Evolutionary conservation across 148 eudicot genomes (phyloP).

Genomic region (Cornus suecica): DNA sequence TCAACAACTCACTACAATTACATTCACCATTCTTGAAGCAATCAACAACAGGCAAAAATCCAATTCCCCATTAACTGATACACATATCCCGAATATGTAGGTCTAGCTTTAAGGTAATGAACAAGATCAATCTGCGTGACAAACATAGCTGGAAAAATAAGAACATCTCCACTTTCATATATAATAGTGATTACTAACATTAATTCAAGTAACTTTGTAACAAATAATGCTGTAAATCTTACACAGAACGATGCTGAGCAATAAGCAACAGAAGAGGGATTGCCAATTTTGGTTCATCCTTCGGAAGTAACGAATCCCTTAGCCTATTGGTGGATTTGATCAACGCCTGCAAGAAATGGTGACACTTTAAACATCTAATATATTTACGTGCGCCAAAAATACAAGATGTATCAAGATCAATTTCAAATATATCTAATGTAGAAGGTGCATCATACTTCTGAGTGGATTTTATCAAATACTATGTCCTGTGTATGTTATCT

Average conservation of each 20-base stretch:
- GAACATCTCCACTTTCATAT: background rate
- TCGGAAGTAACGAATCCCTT: constrained; percentile 85
- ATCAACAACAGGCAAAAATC: background rate
- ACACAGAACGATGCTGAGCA: constrained; percentile 97
- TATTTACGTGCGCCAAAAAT: background rate
- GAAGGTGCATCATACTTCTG: background rate
- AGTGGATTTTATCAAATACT: background rate
- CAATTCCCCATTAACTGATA: constrained; percentile 1
- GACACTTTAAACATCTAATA: constrained; percentile 3
- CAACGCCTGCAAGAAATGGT: constrained; percentile 56
- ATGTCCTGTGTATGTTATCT: background rate
- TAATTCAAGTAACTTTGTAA: background rate
- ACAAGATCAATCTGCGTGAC: background rate
- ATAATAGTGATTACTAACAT: background rate
- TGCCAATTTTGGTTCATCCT: constrained; percentile 92
- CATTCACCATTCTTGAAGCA: background rate
- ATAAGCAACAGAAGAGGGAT: constrained; percentile 86
- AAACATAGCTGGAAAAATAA: background rate
- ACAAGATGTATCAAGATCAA: background rate
- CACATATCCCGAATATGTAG: background rate
- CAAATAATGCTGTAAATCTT: constrained; percentile 28
- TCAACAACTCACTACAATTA: background rate
- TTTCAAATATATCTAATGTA: background rate
- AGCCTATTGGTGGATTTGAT: constrained; percentile 90
- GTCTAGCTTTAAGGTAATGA: background rate